Evolutionary conservation across 306 rosid genomes (phyloP), one percentile per base, ranked within the genome.

Genomic region (Myrica gale): DNA sequence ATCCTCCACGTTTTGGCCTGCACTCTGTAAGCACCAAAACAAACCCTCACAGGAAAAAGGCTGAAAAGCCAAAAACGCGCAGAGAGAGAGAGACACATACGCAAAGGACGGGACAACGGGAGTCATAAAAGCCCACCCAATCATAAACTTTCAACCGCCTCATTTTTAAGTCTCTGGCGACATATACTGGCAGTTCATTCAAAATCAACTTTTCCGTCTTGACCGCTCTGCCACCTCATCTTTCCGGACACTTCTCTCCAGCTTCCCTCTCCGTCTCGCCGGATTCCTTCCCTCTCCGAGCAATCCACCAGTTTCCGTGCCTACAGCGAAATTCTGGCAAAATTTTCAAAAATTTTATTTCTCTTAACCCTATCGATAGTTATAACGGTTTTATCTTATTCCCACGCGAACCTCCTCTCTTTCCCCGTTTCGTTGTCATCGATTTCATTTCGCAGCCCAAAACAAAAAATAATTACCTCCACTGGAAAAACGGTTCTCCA

Each of bases 131-230:
- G 23, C 61, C 68, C 44, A 61, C 50, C 72, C 78, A 71, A 65
- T 78, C 47, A 69, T 69, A 47, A 20, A 73, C 48, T 86, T 23
- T 72, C 69, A 84, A 86, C 89, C 81, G 86, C 84, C 20, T 73
- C 85, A 39, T 84, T 81, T 82, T 79, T 84, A 61, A 71, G 61
- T 37, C 75, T 32, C 37, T 73, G 54, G 0, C 39, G 32, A 19
- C 21, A 43, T 20, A 21, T 44, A 20, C 50, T 42, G 47, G 48
- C 26, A 65, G 23, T 65, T 9, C 70, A n/a, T 17, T 39, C 50
- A 16, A 57, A 65, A 41, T 65, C 47, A 65, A 65, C 12, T 13
- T 32, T 68, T 48, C 54, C 69, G 50, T 76, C 75, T 41, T 52
- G 44, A 20, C 63, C 67, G 21, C 74, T 37, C 12, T 71, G 69